Evolutionary conservation across 2,329 filamentous ascomycete species (phyloP).

Genomic region (Malbranchea zuffiana): DNA sequence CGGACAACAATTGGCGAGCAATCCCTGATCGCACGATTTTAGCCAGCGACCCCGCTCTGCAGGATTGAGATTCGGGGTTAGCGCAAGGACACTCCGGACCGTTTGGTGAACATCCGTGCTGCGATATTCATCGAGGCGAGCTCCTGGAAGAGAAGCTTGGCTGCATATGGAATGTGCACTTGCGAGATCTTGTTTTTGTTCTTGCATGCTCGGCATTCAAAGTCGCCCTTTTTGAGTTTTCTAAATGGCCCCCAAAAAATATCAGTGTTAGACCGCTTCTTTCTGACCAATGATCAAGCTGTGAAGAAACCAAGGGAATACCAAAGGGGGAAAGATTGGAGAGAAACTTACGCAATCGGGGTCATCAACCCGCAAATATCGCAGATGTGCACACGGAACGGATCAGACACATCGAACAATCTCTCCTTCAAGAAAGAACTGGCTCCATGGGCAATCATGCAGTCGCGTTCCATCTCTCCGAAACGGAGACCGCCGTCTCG

Average conservation of each 20-base stretch:
- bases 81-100: conserved; percentile 34
- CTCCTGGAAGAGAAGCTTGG: conserved; percentile 97
- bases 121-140: conserved; percentile 97
- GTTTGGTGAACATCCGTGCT: conserved; percentile 86
- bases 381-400: conserved; percentile 95
- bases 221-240: conserved; percentile 87
- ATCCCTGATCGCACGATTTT: conserved; percentile 13
- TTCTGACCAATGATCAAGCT: background rate
- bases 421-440: conserved; percentile 95
- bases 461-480: conserved; percentile 99
- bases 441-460: conserved; percentile 99
- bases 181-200: conserved; percentile 99
- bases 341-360: conserved; percentile 80
- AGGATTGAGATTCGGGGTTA: conserved; percentile 15
- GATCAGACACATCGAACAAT: conserved; percentile 93
- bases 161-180: conserved; percentile 93
- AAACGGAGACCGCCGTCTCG: conserved; percentile 96
- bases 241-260: conserved; percentile 35
- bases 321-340: conserved; percentile 8
- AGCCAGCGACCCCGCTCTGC: conserved; percentile 5
- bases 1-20: too few species aligned
- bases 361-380: conserved; percentile 99
- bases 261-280: conserved; percentile 6
- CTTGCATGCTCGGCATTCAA: conserved; percentile 94
- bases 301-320: conserved; percentile 18